These are phyloP conservation scores for Dictyostelium firmibasis DNA, from an alignment of 78 protist genomes.

Conservation along the genomic window DNA sequence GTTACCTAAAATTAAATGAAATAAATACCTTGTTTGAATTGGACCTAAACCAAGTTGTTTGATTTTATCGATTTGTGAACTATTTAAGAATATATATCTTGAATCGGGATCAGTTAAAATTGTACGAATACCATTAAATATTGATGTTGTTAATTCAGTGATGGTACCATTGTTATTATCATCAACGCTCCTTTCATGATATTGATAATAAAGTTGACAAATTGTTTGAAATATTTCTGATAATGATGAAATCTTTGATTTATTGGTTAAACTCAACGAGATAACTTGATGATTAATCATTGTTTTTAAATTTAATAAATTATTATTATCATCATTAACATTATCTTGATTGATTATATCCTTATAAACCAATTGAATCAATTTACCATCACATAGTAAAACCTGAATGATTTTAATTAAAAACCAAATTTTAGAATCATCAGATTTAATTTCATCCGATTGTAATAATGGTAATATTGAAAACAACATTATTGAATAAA, in stretches of 20 bases:
- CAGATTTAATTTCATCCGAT: background rate
- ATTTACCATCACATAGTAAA: constrained; percentile 7
- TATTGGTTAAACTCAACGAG: background rate
- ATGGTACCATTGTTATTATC: background rate
- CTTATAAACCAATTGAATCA: background rate
- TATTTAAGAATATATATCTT: constrained; percentile 30
- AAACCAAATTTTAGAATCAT: constrained; percentile 13
- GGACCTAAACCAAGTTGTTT: constrained; percentile 34
- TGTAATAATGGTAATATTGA: constrained; percentile 14
- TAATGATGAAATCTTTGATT: constrained; percentile 5
- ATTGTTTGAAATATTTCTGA: constrained; percentile 18
- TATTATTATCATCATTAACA: background rate
- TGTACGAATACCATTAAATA: constrained; percentile 7
- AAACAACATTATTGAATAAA: background rate
- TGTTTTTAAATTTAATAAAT: background rate
- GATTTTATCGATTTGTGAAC: constrained; percentile 15
- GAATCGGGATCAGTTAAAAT: constrained; percentile 52
- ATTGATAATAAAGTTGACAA: constrained; percentile 47
- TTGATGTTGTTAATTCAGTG: background rate
- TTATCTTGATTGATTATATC: background rate
- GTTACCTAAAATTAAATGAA: constrained; percentile 26
- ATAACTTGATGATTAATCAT: background rate
- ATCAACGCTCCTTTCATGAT: background rate
- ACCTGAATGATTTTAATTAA: constrained; percentile 1
- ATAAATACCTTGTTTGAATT: constrained; percentile 31